Conservation (phyloP, 257 asterid species). For the Cordia subcordata region DNA sequence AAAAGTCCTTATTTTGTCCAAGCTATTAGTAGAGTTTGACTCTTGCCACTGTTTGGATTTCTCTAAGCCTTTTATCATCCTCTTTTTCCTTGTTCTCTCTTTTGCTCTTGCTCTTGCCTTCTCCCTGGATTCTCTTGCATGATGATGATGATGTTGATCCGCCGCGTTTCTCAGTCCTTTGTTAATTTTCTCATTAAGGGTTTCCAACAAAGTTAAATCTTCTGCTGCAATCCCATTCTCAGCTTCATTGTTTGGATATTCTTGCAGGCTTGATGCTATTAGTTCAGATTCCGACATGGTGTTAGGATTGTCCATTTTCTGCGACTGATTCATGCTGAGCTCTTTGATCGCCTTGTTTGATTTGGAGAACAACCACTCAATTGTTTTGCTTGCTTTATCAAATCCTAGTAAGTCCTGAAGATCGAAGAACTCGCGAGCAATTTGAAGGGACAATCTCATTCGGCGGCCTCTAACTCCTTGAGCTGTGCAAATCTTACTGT, state of each 20-base stretch:
- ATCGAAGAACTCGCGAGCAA: slow-evolving; percentile 54
- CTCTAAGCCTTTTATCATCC: slow-evolving; percentile 21
- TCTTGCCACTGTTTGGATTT: not conserved
- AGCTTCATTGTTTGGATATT: too few species aligned
- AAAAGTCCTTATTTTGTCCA: slow-evolving; percentile 22
- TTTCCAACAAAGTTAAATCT: not conserved
- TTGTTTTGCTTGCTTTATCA: slow-evolving; percentile 56
- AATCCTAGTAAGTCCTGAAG: slow-evolving; percentile 61
- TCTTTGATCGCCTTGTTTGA: not conserved
- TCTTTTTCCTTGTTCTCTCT: slow-evolving; percentile 7
- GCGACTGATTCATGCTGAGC: not conserved
- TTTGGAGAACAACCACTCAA: slow-evolving; percentile 43
- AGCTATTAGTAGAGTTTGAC: not conserved
- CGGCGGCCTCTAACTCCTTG: slow-evolving; percentile 47
- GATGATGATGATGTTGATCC: not conserved
- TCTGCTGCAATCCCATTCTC: too few species aligned
- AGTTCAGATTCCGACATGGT: slow-evolving; percentile 1
- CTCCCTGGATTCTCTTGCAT: not conserved
- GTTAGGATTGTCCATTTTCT: not conserved
- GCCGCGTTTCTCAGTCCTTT: not conserved
- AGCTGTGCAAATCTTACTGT: slow-evolving; percentile 54
- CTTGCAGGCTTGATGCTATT: not conserved
- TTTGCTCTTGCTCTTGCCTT: not conserved
- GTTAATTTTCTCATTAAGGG: not conserved
- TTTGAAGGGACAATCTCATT: slow-evolving; percentile 42